These are phyloP conservation scores for Linaria vulgaris DNA, from an alignment of 257 asterid species.

Conservation along the genomic window DNA sequence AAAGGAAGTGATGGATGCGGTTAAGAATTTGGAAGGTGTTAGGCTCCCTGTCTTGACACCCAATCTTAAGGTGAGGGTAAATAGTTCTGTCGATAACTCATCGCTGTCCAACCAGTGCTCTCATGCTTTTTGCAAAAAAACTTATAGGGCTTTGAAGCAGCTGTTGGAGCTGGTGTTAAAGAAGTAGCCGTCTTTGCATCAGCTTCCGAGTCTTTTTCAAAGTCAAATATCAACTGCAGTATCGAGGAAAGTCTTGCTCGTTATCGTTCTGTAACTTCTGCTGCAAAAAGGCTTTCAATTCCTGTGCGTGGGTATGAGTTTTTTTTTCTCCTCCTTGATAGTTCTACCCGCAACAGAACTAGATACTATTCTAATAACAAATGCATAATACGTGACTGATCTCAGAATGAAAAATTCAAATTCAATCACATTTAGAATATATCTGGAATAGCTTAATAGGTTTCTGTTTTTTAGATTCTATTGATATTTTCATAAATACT, in stretches of 20 bases:
- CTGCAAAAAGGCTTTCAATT: slow-evolving; percentile 77
- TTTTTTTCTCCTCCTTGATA: neutral
- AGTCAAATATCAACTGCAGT: slow-evolving; percentile 84
- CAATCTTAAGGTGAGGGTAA: slow-evolving; percentile 60
- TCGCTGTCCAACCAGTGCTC: neutral
- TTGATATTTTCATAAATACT: neutral
- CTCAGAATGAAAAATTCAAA: no score
- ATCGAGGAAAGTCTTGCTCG: slow-evolving; percentile 89
- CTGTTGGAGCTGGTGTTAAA: slow-evolving; percentile 92
- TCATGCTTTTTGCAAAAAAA: neutral
- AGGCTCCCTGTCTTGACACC: slow-evolving; percentile 87
- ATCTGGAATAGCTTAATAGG: no score
- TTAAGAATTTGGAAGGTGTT: slow-evolving; percentile 70
- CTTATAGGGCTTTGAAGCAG: slow-evolving; percentile 83
- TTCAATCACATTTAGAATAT: no score
- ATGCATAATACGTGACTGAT: no score
- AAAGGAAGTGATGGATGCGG: slow-evolving; percentile 76
- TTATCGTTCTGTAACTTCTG: slow-evolving; percentile 67
- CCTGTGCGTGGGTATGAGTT: slow-evolving; percentile 83
- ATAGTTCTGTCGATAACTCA: slow-evolving; percentile 9
- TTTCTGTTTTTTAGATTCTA: neutral
- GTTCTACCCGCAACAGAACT: no score
- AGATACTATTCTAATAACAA: no score
- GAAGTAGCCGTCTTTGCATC: slow-evolving; percentile 93
- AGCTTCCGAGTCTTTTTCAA: slow-evolving; percentile 96